Base-by-base conservation (phyloP, 2,329 filamentous ascomycete species). In the Xylaria sp. region DNA sequence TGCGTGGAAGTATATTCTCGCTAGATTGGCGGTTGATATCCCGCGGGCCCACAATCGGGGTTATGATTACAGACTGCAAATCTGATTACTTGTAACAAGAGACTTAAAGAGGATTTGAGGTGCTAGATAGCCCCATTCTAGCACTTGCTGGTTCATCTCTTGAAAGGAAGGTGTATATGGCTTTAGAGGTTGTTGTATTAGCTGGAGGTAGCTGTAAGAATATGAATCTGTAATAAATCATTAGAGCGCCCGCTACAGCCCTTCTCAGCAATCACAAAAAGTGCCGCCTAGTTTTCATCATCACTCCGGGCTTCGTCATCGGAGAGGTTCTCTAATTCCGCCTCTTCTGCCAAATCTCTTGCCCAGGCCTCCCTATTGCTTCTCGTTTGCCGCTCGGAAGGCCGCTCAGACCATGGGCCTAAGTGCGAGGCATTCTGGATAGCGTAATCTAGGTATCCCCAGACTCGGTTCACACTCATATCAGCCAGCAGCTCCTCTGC, bases 341-440 rank as follows among this genome's bases (percentile, higher is more conserved):
- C 15, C 1, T 53, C 52, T 58, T 53, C 64, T 59, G 36, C 43
- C 12, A 6, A 13, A 10, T 30, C n/a, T 15, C 9, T 64, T 13
- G 18, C 60, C 65, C 32, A 36, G 2, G 20, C 15, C 46, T 57
- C 48, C 6, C 1, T 12, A 50, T 36, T 25, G 7, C 50, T 55
- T 25, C 18, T 55, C 13, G 25, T 48, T 6, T 30, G 12, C 30
- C 41, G 53, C 25, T 63, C 63, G 34, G 66, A 66, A 43, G 66
- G 66, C 18, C 66, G 63, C 32, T 66, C 46, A 34, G 46, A 36
- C 70, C 68, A 69, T 41, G 69, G 67, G 18, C 72, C 72, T 8
- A 74, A 57, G 66, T 70, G 72, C 43, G 67, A 68, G 23, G 66
- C 66, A 46, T 74, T 66, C 57, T 72, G 67, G 34, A 72, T 56